Conservation (phyloP, 1,284 basidiomycete species). For the Naganishia sp. region DNA sequence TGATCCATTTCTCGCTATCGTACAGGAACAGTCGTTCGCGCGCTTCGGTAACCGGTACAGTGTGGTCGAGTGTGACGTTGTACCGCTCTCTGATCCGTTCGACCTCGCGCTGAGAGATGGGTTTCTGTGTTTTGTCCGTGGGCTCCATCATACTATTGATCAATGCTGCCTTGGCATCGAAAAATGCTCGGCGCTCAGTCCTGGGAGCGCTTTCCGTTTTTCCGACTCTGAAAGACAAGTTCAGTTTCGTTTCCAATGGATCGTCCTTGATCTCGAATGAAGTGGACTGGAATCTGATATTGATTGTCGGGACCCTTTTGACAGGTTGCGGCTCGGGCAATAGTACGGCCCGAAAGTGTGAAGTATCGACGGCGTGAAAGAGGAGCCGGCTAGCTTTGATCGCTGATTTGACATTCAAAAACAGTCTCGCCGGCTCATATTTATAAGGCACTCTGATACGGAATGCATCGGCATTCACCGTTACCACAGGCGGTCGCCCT, state of each 20-base stretch:
- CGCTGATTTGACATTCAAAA: slow-evolving; percentile 66
- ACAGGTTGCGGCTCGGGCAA: slow-evolving; percentile 68
- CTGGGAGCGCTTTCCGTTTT: slow-evolving; percentile 73
- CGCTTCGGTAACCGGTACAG: slow-evolving; percentile 72
- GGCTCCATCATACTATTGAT: slow-evolving; percentile 56
- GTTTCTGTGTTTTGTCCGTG: slow-evolving; percentile 55
- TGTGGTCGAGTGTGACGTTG: slow-evolving; percentile 65
- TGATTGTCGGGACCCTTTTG: slow-evolving; percentile 69
- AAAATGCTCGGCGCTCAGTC: slow-evolving; percentile 75
- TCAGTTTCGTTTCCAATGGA: slow-evolving; percentile 77
- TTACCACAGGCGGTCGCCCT: slow-evolving; percentile 33
- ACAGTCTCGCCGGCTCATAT: slow-evolving; percentile 71
- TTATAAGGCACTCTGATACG: slow-evolving; percentile 77
- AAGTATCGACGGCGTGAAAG: slow-evolving; percentile 44
- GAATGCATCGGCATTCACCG: slow-evolving; percentile 61
- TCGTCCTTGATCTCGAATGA: slow-evolving; percentile 85
- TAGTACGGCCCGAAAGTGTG: slow-evolving; percentile 45
- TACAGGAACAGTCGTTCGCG: slow-evolving; percentile 69
- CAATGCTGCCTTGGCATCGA: slow-evolving; percentile 64
- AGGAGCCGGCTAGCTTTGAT: slow-evolving; percentile 71
- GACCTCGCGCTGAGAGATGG: slow-evolving; percentile 46
- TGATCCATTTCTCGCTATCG: slow-evolving; percentile 77
- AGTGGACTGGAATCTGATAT: slow-evolving; percentile 63
- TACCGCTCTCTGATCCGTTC: slow-evolving; percentile 40
- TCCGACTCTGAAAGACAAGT: slow-evolving; percentile 76